Base-by-base conservation (phyloP, 768 basidiomycete species). In the Mycena venus region DNA sequence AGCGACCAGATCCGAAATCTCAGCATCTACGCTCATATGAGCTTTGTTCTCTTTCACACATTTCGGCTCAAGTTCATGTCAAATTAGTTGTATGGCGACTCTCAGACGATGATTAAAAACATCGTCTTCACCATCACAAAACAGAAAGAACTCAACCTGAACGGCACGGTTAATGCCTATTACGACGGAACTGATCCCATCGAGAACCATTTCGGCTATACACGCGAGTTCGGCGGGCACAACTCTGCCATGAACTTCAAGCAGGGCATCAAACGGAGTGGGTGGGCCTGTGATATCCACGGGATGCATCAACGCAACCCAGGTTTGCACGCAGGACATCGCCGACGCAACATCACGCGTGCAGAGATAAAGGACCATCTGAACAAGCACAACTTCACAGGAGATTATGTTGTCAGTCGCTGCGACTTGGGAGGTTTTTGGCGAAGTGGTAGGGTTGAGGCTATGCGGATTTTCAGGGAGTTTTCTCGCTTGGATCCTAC, bases 51-150 rank as follows among this genome's bases (percentile, higher is more conserved):
- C 0, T 83, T 68, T 51, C 53, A 66, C 4, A 53, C 73, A 15
- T 77, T 82, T 47, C 75, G 74, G 17, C 63, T 63, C 17, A 44
- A 25, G 19, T 83, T 82, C 69, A 78, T 84, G 75, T 74, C 79
- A 0, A 73, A 79, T 6, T 80, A 82, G 34, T 76, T 83, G 0
- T 84, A 83, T 68, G 74, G 77, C 19, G 83, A 84, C 53, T 29
- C 78, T 0, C 80, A 82, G 68, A 78, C 78, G 29, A 80, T 81
- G 72, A 76, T 83, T 34, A 77, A 79, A 34, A 82, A 78, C 38
- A 79, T 47, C 4, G 49, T 75, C 32, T 73, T 74, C 74, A 62
- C 21, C 23, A n/a, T 76, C 38, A 72, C 72, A 71, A 72, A 82
- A 25, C 80, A 81, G 38, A 68, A 78, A 63, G 5, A 68, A 19